phyloP scores from a whole-genome alignment of 2,329 filamentous ascomycete genomes.

The Aspergillus tamarii region DNA sequence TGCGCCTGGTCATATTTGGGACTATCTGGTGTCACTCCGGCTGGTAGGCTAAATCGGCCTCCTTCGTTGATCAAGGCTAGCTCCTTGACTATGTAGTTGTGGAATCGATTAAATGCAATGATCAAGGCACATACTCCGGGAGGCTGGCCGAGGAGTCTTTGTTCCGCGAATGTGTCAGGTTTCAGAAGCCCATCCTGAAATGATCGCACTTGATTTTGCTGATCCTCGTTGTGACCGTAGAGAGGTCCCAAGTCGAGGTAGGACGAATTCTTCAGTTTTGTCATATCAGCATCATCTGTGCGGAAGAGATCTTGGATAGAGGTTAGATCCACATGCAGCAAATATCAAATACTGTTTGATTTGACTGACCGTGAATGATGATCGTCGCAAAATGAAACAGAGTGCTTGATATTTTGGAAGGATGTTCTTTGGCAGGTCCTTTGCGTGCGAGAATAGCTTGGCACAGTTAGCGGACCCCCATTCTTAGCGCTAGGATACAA shows the following conservation, averaged over 20 bases:
- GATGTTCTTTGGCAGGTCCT: constrained; percentile 35
- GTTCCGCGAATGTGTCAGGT: constrained; percentile 39
- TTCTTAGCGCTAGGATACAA: not conserved
- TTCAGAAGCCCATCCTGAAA: constrained; percentile 44
- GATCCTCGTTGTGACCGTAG: constrained; percentile 43
- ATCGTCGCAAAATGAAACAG: constrained; percentile 56
- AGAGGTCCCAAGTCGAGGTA: constrained; percentile 53
- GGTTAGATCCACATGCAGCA: not conserved
- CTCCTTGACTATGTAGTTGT: constrained; percentile 43
- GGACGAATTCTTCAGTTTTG: constrained; percentile 45
- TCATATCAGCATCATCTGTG: constrained; percentile 37
- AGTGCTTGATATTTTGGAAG: constrained; percentile 50
- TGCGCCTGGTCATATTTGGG: constrained; percentile 39
- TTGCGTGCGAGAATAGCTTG: constrained; percentile 13
- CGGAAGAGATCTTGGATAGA: constrained; percentile 17
- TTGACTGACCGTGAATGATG: constrained; percentile 56
- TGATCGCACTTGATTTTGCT: constrained; percentile 40
- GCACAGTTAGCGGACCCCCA: not conserved
- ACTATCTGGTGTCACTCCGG: constrained; percentile 22
- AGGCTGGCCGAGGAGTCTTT: constrained; percentile 36
- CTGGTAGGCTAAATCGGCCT: constrained; percentile 28
- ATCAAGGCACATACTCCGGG: constrained; percentile 38
- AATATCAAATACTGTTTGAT: not conserved
- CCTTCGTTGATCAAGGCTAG: constrained; percentile 49
- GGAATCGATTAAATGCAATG: constrained; percentile 43